Evolutionary conservation across 2,329 filamentous ascomycete species (phyloP).

Genomic region (Myriosclerotinia curreyana): DNA sequence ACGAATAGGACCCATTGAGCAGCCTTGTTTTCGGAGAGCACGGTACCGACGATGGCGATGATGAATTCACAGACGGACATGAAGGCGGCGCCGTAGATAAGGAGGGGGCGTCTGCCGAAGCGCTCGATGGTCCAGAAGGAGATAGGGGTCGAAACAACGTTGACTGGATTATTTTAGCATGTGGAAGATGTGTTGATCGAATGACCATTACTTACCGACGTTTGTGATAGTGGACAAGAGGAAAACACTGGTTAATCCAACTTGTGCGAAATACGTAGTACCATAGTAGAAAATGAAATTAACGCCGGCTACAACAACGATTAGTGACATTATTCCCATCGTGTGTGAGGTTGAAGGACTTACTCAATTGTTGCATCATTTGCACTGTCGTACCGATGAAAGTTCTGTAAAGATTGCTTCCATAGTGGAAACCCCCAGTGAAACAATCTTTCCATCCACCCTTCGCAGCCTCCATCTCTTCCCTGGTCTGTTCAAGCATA

Average conservation of each 20-base stretch:
- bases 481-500: slow-evolving; percentile 51
- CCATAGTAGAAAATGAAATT: slow-evolving; percentile 92
- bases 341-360: neutral
- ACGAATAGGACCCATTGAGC: slow-evolving; percentile 27
- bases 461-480: slow-evolving; percentile 66
- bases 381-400: slow-evolving; percentile 71
- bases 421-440: slow-evolving; percentile 56
- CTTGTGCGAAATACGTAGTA: slow-evolving; percentile 86
- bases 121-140: slow-evolving; percentile 80
- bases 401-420: slow-evolving; percentile 67
- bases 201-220: slow-evolving; percentile 6
- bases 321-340: slow-evolving; percentile 7
- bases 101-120: slow-evolving; percentile 74
- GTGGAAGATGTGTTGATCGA: neutral
- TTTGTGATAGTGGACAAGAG: slow-evolving; percentile 79
- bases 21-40: slow-evolving; percentile 63
- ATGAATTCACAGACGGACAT: slow-evolving; percentile 88
- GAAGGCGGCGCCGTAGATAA: slow-evolving; percentile 73
- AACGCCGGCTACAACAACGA: slow-evolving; percentile 62
- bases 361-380: slow-evolving; percentile 71
- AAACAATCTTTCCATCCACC: slow-evolving; percentile 68
- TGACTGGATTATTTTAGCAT: slow-evolving; percentile 50
- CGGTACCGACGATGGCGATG: slow-evolving; percentile 60
- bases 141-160: slow-evolving; percentile 79
- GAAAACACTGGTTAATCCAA: slow-evolving; percentile 66